These are phyloP conservation scores for Dactylorhiza incarnata DNA, from an alignment of 106 monocot species.

Conservation along the genomic window DNA sequence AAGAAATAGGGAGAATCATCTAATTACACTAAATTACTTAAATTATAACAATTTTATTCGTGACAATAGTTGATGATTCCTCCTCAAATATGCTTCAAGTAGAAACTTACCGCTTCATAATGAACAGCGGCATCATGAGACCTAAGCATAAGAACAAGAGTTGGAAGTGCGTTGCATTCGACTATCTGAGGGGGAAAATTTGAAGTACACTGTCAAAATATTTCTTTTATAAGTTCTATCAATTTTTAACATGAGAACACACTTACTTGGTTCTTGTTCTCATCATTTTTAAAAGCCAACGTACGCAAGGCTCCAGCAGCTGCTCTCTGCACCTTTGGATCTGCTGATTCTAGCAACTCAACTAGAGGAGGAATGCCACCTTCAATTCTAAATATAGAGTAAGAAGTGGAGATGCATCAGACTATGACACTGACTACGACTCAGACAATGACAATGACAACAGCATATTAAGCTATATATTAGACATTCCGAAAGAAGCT, in stretches of 20 bases:
- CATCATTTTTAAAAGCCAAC: conserved; percentile 98
- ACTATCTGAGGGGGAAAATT: conserved; percentile 55
- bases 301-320: conserved; percentile 95
- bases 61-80: not conserved
- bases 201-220: not conserved
- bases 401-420: not conserved
- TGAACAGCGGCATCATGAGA: conserved; percentile 71
- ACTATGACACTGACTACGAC: not conserved
- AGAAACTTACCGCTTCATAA: conserved; percentile 75
- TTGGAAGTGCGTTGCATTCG: conserved; percentile 83
- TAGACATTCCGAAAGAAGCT: not conserved
- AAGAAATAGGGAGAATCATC: not conserved
- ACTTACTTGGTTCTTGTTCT: conserved; percentile 89
- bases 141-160: conserved; percentile 67
- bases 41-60: not conserved
- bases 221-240: not conserved
- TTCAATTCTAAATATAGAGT: conserved; percentile 57
- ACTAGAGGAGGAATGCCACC: conserved; percentile 97
- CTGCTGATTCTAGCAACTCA: conserved; percentile 76
- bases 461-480: not conserved
- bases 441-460: no score
- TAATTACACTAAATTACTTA: not conserved
- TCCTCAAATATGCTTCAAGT: not conserved
- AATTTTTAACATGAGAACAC: not conserved
- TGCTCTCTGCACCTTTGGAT: conserved; percentile 93